Percentiles rank a stretch among this genome's conserved stretches.
Evolutionary conservation across 805 yeast species (phyloP).

Genomic region (Clavispora vitiphila): DNA sequence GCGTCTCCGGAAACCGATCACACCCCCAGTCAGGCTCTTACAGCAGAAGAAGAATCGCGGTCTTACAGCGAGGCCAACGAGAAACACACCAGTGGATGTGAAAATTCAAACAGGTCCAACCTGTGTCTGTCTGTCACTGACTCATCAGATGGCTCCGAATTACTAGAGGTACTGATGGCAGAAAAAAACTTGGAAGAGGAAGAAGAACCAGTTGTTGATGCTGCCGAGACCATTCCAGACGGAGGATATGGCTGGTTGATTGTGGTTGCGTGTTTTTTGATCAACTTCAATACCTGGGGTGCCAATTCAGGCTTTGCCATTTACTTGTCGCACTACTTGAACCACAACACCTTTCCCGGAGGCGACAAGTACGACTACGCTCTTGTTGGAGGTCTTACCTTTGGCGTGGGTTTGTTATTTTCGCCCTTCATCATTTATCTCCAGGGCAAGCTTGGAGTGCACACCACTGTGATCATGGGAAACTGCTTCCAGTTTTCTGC

Average conservation of each 20-base stretch:
- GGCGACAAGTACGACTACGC: slow-evolving; percentile 59
- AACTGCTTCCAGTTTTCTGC: slow-evolving; percentile 48
- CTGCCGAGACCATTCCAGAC: slow-evolving; percentile 29
- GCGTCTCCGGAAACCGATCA: too few species aligned
- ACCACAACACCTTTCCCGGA: slow-evolving; percentile 44
- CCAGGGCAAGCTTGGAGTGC: slow-evolving; percentile 46
- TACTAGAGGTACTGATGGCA: not conserved
- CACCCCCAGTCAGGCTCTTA: too few species aligned
- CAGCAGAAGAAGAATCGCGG: too few species aligned
- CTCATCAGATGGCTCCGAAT: not conserved
- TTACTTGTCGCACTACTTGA: slow-evolving; percentile 53
- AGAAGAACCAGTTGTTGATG: not conserved
- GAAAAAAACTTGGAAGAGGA: not conserved
- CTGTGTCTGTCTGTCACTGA: not conserved
- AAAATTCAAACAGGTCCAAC: not conserved
- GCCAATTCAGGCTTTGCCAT: slow-evolving; percentile 64
- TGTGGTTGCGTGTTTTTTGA: slow-evolving; percentile 43
- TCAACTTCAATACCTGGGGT: slow-evolving; percentile 71
- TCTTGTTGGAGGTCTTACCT: slow-evolving; percentile 62
- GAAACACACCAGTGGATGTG: not conserved
- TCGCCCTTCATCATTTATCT: slow-evolving; percentile 53
- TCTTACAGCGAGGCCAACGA: too few species aligned
- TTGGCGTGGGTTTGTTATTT: slow-evolving; percentile 51
- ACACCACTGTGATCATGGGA: slow-evolving; percentile 46
- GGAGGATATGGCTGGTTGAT: slow-evolving; percentile 70